phyloP scores from a whole-genome alignment of 192 early-diverging fungal genomes.

The Coemansia furcata region DNA sequence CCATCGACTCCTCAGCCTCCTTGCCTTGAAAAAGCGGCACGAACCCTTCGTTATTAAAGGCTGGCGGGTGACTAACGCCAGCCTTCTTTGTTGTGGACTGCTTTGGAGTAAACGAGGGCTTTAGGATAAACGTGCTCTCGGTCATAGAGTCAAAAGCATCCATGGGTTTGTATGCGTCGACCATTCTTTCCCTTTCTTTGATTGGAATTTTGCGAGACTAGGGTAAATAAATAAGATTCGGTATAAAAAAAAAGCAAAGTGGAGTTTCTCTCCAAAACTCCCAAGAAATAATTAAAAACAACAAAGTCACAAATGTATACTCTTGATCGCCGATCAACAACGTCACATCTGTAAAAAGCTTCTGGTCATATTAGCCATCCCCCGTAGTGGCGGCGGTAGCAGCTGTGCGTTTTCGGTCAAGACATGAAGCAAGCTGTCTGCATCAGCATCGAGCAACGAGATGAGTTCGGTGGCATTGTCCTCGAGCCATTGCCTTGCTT shows the following conservation, averaged over 20 bases:
- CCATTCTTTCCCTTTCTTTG: slow-evolving; percentile 13
- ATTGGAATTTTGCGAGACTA: neutral
- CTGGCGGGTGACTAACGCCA: slow-evolving; percentile 1
- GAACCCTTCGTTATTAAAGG: slow-evolving; percentile 54
- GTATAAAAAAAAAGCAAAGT: neutral
- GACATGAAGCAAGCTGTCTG: slow-evolving; percentile 8
- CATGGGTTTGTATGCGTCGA: slow-evolving; percentile 36
- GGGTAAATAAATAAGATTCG: neutral
- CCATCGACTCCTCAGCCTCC: slow-evolving; percentile 56
- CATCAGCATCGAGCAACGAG: slow-evolving; percentile 37
- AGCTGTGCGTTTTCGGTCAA: slow-evolving; percentile 20
- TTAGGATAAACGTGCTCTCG: slow-evolving; percentile 53
- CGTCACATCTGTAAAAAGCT: slow-evolving; percentile 31
- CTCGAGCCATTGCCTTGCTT: slow-evolving; percentile 28
- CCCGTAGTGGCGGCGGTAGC: slow-evolving; percentile 34
- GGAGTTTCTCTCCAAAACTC: no score
- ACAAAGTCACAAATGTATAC: neutral
- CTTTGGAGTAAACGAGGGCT: slow-evolving; percentile 13
- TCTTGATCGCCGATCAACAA: neutral
- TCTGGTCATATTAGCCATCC: slow-evolving; percentile 38
- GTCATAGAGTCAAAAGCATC: slow-evolving; percentile 53
- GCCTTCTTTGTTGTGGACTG: neutral
- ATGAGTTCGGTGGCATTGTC: slow-evolving; percentile 34
- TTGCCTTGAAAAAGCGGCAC: slow-evolving; percentile 58
- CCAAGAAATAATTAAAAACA: no score